phyloP scores from a whole-genome alignment of 345 rosid species.

The Eucalyptus sideroxylon region DNA sequence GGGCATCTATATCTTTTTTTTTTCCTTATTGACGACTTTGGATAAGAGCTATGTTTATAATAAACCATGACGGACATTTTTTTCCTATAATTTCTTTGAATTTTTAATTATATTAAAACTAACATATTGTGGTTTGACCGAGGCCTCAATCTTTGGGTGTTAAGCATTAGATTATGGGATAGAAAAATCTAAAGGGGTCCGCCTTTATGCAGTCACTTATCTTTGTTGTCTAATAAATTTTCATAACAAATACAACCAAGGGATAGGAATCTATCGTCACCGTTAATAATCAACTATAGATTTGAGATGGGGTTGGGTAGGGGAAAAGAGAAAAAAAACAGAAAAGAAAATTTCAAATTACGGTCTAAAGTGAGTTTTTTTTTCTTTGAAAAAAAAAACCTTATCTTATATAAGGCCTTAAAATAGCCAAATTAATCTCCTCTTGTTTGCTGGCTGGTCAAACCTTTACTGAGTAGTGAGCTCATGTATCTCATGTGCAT shows the following conservation, averaged over 20 bases:
- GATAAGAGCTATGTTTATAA: neutral
- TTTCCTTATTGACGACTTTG: neutral
- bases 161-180: neutral
- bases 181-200: neutral
- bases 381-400: too few relatives aligned
- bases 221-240: neutral
- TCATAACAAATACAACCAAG: neutral
- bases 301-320: neutral
- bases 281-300: neutral
- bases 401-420: too few relatives aligned
- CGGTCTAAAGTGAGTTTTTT: too few relatives aligned
- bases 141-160: neutral
- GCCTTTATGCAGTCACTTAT: neutral
- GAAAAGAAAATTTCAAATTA: neutral
- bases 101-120: neutral
- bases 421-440: too few relatives aligned
- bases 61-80: neutral
- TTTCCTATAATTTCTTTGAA: neutral
- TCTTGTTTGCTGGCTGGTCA: too few relatives aligned
- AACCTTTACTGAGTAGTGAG: too few relatives aligned
- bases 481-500: too few relatives aligned
- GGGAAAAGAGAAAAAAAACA: neutral
- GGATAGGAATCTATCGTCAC: neutral
- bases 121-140: neutral
- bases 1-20: neutral